Evolutionary conservation across 768 basidiomycete species (phyloP).

Genomic region (Grammothele lineata): DNA sequence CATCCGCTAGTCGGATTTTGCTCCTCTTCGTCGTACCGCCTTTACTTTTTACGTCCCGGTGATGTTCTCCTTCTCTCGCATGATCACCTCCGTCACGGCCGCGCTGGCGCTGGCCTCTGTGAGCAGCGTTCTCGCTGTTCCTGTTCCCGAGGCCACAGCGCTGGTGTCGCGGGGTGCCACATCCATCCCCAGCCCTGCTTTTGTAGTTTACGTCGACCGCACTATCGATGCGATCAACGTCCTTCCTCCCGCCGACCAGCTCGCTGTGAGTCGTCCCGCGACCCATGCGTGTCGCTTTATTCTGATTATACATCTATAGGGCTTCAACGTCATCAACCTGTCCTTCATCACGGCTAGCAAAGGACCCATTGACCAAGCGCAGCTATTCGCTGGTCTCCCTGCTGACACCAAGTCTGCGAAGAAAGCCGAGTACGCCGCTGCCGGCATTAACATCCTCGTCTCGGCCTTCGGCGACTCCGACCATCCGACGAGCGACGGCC

Average conservation of each 20-base stretch:
- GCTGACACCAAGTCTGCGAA: conserved; percentile 10
- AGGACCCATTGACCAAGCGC: conserved; percentile 8
- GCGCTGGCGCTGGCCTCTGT: conserved; percentile 13
- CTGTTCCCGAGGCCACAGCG: neutral
- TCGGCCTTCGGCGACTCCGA: conserved; percentile 24
- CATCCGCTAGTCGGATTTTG: too few species aligned
- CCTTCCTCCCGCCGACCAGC: conserved; percentile 3
- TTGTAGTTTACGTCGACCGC: conserved; percentile 8
- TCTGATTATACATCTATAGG: neutral
- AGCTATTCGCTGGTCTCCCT: conserved; percentile 1
- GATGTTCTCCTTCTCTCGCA: conserved; percentile 15
- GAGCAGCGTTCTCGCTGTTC: neutral
- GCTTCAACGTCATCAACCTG: conserved; percentile 11
- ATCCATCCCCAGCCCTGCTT: conserved; percentile 4
- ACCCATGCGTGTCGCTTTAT: too few species aligned
- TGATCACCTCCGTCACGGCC: conserved; percentile 12
- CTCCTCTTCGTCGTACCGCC: too few species aligned
- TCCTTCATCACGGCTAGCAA: conserved; percentile 14
- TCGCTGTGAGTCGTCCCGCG: conserved; percentile 2
- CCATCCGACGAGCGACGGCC: conserved; percentile 22
- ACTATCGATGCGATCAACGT: conserved; percentile 5
- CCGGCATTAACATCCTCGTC: conserved; percentile 20
- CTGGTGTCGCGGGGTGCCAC: neutral
- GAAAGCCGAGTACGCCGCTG: conserved; percentile 18
- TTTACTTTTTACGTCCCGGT: neutral